A percentile compares a stretch with the other conserved stretches of the same genome.
Conservation (phyloP, 179 eudicot genomes). For the Beta corolliflora region DNA sequence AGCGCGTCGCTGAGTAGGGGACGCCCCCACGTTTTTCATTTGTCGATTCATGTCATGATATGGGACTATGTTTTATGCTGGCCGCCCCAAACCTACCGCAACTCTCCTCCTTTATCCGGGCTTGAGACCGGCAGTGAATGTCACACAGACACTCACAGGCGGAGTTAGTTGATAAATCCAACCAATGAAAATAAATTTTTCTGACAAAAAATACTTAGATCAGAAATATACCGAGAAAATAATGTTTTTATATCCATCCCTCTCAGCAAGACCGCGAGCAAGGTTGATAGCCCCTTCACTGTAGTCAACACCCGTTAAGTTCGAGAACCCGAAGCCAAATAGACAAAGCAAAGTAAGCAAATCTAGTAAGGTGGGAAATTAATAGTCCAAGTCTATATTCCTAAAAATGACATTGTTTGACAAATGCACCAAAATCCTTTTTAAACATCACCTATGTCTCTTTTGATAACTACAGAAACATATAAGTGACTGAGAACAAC, state of each 20-base stretch:
- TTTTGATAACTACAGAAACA: neutral
- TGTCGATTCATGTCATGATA: too few relatives aligned
- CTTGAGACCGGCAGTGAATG: too few relatives aligned
- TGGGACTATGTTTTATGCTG: too few relatives aligned
- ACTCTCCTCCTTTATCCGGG: too few relatives aligned
- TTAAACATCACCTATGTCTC: neutral
- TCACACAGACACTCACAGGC: too few relatives aligned
- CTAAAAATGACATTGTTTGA: neutral
- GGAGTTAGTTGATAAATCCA: neutral
- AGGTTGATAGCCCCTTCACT: slow-evolving; percentile 92
- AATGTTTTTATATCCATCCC: slow-evolving; percentile 66
- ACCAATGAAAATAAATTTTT: neutral
- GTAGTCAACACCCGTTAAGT: slow-evolving; percentile 90
- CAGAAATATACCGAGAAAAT: slow-evolving; percentile 60
- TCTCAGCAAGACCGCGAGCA: slow-evolving; percentile 87
- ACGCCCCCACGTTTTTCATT: too few relatives aligned
- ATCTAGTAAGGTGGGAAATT: neutral
- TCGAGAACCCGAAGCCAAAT: slow-evolving; percentile 62
- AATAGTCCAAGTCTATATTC: neutral
- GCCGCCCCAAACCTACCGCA: too few relatives aligned
- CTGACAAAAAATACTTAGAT: neutral
- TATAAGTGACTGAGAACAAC: neutral
- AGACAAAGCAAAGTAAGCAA: neutral
- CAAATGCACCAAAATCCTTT: neutral
- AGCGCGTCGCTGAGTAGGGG: too few relatives aligned